Evolutionary conservation across 768 basidiomycete species (phyloP).

Genomic region (Serendipita sp.): DNA sequence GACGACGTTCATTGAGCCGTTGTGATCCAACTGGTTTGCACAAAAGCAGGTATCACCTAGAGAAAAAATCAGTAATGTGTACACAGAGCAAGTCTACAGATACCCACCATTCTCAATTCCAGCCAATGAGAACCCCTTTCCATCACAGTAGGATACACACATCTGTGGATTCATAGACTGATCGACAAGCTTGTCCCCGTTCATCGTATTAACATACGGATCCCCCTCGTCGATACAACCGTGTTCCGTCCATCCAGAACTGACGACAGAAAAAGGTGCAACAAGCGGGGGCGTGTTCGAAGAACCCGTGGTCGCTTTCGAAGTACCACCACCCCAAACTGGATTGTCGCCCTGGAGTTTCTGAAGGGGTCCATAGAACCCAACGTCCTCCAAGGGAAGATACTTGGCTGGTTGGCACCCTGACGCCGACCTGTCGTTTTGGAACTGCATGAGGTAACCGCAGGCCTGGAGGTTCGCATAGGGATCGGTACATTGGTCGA

Average conservation of each 20-base stretch:
- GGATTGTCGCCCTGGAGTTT: not conserved
- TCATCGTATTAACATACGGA: not conserved
- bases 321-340: not conserved
- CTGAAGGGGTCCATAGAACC: not conserved
- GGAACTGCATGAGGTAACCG: not conserved
- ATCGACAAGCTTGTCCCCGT: not conserved
- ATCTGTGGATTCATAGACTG: not conserved
- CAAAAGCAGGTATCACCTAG: slow-evolving; percentile 1
- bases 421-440: not conserved
- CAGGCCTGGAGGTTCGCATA: not conserved
- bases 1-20: not conserved
- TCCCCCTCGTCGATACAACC: not conserved
- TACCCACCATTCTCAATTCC: not conserved
- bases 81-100: not conserved
- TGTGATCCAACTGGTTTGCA: not conserved
- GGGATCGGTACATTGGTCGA: not conserved
- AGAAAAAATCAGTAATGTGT: not conserved
- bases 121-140: slow-evolving; percentile 3
- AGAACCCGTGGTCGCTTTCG: not conserved
- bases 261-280: not conserved
- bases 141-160: not conserved
- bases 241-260: not conserved
- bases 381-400: slow-evolving; percentile 1
- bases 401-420: not conserved
- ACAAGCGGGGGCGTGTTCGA: not conserved